Evolutionary conservation across 805 yeast species (phyloP).

Genomic region (Candida michaelii): DNA sequence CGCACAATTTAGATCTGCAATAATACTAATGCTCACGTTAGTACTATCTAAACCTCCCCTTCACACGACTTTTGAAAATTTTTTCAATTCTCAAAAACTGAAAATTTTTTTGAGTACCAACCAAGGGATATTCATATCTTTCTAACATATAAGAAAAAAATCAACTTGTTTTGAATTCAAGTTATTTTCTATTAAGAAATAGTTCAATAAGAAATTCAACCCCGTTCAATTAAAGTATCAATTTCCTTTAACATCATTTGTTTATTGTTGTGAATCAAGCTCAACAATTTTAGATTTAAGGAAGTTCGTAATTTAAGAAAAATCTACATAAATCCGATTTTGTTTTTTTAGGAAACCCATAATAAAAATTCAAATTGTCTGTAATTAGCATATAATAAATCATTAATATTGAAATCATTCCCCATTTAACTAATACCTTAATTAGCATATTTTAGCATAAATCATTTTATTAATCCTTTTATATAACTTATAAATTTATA

Average conservation of each 20-base stretch:
- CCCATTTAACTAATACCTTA: background rate
- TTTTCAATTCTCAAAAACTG: background rate
- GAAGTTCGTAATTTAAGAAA: too few species aligned
- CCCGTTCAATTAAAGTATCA: background rate
- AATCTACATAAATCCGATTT: too few species aligned
- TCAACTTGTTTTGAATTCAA: background rate
- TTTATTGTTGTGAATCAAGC: background rate
- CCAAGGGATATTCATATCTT: constrained; percentile 1
- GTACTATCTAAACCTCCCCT: background rate
- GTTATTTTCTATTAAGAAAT: background rate
- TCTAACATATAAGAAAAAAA: background rate
- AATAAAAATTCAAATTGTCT: too few species aligned
- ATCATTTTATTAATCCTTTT: background rate
- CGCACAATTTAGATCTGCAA: too few species aligned
- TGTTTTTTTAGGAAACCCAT: too few species aligned
- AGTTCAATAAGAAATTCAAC: background rate
- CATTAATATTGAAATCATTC: background rate
- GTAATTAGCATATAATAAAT: background rate
- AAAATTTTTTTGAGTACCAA: constrained; percentile 3
- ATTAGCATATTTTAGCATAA: background rate
- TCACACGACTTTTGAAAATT: background rate
- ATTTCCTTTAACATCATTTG: background rate
- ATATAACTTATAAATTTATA: background rate
- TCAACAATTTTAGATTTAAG: too few species aligned
- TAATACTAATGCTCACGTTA: too few species aligned